Evolutionary conservation across 331 rosid species (phyloP).

Genomic region (Saraca asoca): DNA sequence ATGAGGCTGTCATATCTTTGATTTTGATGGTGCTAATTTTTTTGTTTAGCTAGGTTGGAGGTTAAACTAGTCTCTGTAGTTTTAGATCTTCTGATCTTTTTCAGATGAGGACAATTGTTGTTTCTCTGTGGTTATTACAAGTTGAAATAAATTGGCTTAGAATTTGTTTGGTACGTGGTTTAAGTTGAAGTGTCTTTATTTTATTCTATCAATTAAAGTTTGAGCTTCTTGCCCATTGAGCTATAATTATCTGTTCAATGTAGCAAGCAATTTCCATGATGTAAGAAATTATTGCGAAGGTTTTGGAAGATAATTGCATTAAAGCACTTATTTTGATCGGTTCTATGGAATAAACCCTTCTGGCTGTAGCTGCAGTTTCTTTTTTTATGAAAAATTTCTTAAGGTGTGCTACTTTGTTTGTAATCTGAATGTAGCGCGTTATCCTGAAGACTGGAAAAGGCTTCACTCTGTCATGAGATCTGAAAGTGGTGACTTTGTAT

Average conservation of each 20-base stretch:
- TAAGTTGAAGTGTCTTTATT: background rate
- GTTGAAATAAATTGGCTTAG: background rate
- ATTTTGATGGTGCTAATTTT: background rate
- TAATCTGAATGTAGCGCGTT: background rate
- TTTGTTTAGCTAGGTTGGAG: constrained; percentile 14
- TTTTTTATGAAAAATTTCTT: background rate
- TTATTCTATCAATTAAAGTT: constrained; percentile 8
- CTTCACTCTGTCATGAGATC: background rate
- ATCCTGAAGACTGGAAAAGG: constrained; percentile 12
- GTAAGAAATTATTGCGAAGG: background rate
- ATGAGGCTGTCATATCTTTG: too few relatives aligned
- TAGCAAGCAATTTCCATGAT: background rate
- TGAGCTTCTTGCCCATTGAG: constrained; percentile 2
- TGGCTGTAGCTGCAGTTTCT: background rate
- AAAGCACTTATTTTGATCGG: background rate
- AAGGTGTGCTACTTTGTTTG: background rate
- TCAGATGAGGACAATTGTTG: background rate
- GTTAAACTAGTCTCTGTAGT: constrained; percentile 1
- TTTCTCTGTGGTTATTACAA: background rate
- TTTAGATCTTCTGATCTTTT: constrained; percentile 3
- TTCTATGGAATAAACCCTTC: constrained; percentile 24
- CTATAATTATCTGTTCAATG: background rate
- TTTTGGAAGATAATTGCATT: background rate
- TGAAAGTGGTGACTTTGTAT: background rate
- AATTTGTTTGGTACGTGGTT: background rate